Evolutionary conservation across 768 basidiomycete genomes (phyloP).

Genomic region (Podaxis sp.): DNA sequence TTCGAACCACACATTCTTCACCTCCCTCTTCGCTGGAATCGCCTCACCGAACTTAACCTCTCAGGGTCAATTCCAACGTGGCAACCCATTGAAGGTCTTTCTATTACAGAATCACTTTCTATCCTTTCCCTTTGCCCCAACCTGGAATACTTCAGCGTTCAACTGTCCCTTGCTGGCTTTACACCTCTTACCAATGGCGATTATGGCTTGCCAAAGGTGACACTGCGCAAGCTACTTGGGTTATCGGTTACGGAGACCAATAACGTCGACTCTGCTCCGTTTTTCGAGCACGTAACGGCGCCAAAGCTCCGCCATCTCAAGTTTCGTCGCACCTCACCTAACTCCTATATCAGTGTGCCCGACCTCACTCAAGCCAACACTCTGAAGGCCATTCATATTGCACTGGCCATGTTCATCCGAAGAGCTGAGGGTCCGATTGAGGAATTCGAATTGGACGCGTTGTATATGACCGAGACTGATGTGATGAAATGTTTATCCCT

Average conservation of each 20-base stretch:
- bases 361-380: background rate
- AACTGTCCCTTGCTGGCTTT: conserved; percentile 13
- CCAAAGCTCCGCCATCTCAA: conserved; percentile 12
- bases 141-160: conserved; percentile 14
- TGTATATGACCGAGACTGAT: conserved; percentile 9
- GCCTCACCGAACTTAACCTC: conserved; percentile 14
- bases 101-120: conserved; percentile 11
- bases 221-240: conserved; percentile 4
- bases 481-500: conserved; percentile 15
- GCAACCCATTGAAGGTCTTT: conserved; percentile 12
- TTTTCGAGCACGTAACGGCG: conserved; percentile 6
- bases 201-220: conserved; percentile 9
- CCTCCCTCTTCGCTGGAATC: conserved; percentile 12
- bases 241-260: conserved; percentile 10
- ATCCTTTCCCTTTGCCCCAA: conserved; percentile 11
- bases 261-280: conserved; percentile 12
- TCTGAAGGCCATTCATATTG: background rate
- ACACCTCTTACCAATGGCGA: conserved; percentile 8
- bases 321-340: conserved; percentile 10
- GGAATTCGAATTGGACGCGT: conserved; percentile 10
- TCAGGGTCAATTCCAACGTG: conserved; percentile 9
- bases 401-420: conserved; percentile 12
- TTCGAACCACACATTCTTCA: conserved; percentile 13
- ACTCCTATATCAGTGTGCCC: background rate
- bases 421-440: background rate